Evolutionary conservation across 108 stramenopile genomes (phyloP).

Genomic region (Nannochloropsis granulata): DNA sequence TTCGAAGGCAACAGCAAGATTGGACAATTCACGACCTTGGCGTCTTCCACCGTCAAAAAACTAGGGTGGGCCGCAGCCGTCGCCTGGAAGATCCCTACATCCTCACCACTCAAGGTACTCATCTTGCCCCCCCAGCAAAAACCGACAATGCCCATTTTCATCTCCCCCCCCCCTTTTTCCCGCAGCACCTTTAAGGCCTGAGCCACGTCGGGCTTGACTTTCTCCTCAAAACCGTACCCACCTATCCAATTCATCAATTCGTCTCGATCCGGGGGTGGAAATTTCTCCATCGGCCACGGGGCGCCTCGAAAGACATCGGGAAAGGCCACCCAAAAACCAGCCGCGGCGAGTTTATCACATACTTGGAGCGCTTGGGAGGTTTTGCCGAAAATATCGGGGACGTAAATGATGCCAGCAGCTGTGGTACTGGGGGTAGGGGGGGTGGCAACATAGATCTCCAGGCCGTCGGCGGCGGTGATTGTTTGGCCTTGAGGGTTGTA

Average conservation of each 20-base stretch:
- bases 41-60: slow-evolving; percentile 5
- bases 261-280: slow-evolving; percentile 16
- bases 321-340: slow-evolving; percentile 24
- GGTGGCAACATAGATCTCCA: not conserved
- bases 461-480: not conserved
- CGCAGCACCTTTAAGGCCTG: not conserved
- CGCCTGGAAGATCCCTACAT: not conserved
- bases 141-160: slow-evolving; percentile 2
- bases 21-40: slow-evolving; percentile 10
- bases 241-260: slow-evolving; percentile 2
- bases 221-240: not conserved
- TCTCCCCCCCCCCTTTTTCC: not conserved
- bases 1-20: slow-evolving; percentile 25
- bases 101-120: not conserved
- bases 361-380: slow-evolving; percentile 1
- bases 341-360: slow-evolving; percentile 18
- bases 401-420: not conserved
- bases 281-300: slow-evolving; percentile 11
- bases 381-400: not conserved
- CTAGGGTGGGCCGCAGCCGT: slow-evolving; percentile 1
- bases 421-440: not conserved
- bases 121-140: slow-evolving; percentile 30
- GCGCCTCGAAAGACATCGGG: slow-evolving; percentile 10
- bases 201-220: not conserved
- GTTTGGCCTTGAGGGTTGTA: not conserved